Evolutionary conservation across 2,329 filamentous ascomycete genomes (phyloP).

Genomic region (Fusarium coffeatum): DNA sequence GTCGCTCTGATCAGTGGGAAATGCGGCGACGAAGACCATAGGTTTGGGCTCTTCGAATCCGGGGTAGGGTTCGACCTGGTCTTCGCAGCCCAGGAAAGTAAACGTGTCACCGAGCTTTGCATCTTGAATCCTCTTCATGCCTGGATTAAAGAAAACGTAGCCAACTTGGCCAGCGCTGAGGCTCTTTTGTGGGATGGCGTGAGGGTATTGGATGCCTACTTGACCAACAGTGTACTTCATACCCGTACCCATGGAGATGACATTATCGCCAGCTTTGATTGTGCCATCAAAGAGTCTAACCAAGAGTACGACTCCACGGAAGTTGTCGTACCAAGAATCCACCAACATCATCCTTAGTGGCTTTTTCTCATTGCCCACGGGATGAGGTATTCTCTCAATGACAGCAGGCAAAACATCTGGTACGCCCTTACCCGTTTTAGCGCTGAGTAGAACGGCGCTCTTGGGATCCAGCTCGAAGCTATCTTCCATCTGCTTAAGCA

Average conservation of each 20-base stretch:
- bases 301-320: constrained; percentile 90
- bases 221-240: constrained; percentile 94
- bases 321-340: constrained; percentile 98
- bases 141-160: constrained; percentile 96
- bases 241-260: constrained; percentile 89
- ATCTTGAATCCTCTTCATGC: constrained; percentile 96
- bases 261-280: constrained; percentile 82
- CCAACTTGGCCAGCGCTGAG: constrained; percentile 94
- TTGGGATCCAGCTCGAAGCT: constrained; percentile 89
- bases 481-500: constrained; percentile 84
- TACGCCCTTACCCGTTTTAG: constrained; percentile 93
- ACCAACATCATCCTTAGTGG: constrained; percentile 88
- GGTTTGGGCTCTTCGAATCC: constrained; percentile 98
- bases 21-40: constrained; percentile 98
- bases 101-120: constrained; percentile 97
- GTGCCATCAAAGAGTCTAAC: constrained; percentile 92
- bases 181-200: constrained; percentile 81
- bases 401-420: constrained; percentile 84
- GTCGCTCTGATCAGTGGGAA: constrained; percentile 90
- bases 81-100: constrained; percentile 82
- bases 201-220: constrained; percentile 95
- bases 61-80: constrained; percentile 80
- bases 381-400: constrained; percentile 84
- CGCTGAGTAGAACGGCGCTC: constrained; percentile 79
- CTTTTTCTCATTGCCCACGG: constrained; percentile 76